These are phyloP conservation scores for Saccharomycopsis fodiens DNA, from an alignment of 805 yeast species.

Conservation along the genomic window DNA sequence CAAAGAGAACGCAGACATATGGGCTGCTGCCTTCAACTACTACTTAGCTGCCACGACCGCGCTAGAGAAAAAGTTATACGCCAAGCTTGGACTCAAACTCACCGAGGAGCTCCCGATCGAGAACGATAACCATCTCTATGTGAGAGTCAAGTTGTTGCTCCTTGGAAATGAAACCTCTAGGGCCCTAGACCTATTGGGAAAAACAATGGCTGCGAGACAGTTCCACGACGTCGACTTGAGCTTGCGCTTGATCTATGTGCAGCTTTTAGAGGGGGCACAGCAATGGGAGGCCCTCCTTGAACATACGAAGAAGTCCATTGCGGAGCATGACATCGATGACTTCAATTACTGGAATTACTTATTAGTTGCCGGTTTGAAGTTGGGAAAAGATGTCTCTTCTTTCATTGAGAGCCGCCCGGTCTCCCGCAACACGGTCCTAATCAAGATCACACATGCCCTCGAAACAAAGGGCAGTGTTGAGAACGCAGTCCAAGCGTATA, in stretches of 20 bases:
- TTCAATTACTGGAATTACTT: slow-evolving; percentile 64
- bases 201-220: slow-evolving; percentile 28
- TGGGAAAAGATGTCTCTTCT: slow-evolving; percentile 14
- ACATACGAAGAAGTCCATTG: slow-evolving; percentile 35
- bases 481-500: slow-evolving; percentile 10
- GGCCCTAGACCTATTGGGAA: slow-evolving; percentile 26
- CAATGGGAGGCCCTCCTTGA: slow-evolving; percentile 38
- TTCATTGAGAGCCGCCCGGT: slow-evolving; percentile 20
- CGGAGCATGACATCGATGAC: slow-evolving; percentile 54
- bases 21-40: slow-evolving; percentile 41
- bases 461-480: neutral
- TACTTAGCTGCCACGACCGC: slow-evolving; percentile 33
- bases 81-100: slow-evolving; percentile 53
- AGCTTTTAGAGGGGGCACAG: slow-evolving; percentile 35
- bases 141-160: slow-evolving; percentile 45
- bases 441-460: slow-evolving; percentile 39
- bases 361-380: slow-evolving; percentile 36
- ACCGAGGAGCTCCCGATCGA: slow-evolving; percentile 46
- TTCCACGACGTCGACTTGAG: slow-evolving; percentile 49
- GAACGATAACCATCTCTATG: slow-evolving; percentile 57
- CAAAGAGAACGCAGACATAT: neutral
- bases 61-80: slow-evolving; percentile 45
- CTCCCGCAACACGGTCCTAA: slow-evolving; percentile 52
- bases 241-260: slow-evolving; percentile 46
- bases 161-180: slow-evolving; percentile 30